These are phyloP conservation scores for Ustilago trichophora DNA, from an alignment of 1,284 basidiomycete genomes.

Conservation along the genomic window DNA sequence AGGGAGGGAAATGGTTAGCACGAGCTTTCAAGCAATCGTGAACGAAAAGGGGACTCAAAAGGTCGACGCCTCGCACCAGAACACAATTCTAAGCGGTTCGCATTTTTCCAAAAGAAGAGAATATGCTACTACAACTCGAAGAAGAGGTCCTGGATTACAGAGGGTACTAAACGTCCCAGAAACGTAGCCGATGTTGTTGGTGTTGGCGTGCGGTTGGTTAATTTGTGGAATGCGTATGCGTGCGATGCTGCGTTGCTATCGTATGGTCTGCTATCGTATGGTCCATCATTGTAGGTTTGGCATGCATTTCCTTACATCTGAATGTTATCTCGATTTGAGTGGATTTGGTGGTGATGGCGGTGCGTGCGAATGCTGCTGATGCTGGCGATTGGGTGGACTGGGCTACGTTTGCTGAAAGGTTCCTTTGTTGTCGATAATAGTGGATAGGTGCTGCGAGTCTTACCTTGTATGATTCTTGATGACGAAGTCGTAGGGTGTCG, in stretches of 20 bases:
- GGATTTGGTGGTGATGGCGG: background rate
- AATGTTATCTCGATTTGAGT: background rate
- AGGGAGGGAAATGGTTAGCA: slow-evolving; percentile 27
- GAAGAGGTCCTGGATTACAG: slow-evolving; percentile 1
- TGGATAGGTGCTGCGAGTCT: too few relatives aligned
- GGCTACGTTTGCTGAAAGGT: slow-evolving; percentile 22
- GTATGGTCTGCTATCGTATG: too few relatives aligned
- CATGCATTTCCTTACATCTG: slow-evolving; percentile 1
- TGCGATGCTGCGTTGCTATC: too few relatives aligned
- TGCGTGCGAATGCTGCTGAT: background rate
- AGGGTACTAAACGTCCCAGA: slow-evolving; percentile 45
- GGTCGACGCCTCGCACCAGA: slow-evolving; percentile 38
- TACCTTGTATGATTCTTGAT: slow-evolving; percentile 53
- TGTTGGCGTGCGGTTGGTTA: background rate
- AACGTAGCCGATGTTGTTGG: slow-evolving; percentile 12
- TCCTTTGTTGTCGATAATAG: background rate
- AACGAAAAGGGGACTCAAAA: slow-evolving; percentile 33
- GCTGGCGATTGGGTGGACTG: background rate
- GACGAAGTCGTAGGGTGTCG: slow-evolving; percentile 42
- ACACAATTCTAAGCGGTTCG: slow-evolving; percentile 30
- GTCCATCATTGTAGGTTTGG: too few relatives aligned
- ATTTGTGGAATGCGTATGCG: too few relatives aligned
- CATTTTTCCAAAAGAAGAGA: background rate
- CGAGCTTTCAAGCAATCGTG: slow-evolving; percentile 56
- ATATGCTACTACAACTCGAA: slow-evolving; percentile 42